These are phyloP conservation scores for Metschnikowia gruessii DNA, from an alignment of 805 yeast species.

Conservation along the genomic window DNA sequence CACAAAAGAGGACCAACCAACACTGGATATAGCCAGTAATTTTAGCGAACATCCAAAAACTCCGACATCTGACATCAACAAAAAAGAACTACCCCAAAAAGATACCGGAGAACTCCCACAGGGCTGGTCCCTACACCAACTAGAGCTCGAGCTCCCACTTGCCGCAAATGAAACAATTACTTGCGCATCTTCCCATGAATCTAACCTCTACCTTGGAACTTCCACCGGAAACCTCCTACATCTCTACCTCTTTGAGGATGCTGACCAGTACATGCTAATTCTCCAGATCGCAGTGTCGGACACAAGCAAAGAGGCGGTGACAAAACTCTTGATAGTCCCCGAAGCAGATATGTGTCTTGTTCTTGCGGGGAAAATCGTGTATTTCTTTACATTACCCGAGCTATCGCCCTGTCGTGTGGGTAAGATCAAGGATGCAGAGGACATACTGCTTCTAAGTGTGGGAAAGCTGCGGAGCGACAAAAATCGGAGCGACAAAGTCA, in stretches of 20 bases:
- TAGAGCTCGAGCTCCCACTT: constrained; percentile 11
- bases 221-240: constrained; percentile 36
- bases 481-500: constrained; percentile 23
- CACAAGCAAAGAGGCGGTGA: constrained; percentile 15
- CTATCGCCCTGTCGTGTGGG: constrained; percentile 37
- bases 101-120: constrained; percentile 4
- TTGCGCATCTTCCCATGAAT: constrained; percentile 23
- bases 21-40: too few species aligned
- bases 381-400: constrained; percentile 36
- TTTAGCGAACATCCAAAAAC: too few species aligned
- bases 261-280: constrained; percentile 32
- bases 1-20: too few species aligned
- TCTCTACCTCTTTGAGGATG: constrained; percentile 40
- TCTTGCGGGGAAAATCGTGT: constrained; percentile 26
- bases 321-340: constrained; percentile 27
- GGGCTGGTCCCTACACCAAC: constrained; percentile 11
- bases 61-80: too few species aligned
- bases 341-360: constrained; percentile 27
- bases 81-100: not conserved
- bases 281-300: constrained; percentile 21
- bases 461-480: constrained; percentile 12
- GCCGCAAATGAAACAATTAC: constrained; percentile 14
- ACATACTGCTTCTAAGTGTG: constrained; percentile 27
- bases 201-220: constrained; percentile 40
- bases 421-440: constrained; percentile 34